Conservation (phyloP, 2,329 filamentous ascomycete species). For the Parastagonospora avenae region DNA sequence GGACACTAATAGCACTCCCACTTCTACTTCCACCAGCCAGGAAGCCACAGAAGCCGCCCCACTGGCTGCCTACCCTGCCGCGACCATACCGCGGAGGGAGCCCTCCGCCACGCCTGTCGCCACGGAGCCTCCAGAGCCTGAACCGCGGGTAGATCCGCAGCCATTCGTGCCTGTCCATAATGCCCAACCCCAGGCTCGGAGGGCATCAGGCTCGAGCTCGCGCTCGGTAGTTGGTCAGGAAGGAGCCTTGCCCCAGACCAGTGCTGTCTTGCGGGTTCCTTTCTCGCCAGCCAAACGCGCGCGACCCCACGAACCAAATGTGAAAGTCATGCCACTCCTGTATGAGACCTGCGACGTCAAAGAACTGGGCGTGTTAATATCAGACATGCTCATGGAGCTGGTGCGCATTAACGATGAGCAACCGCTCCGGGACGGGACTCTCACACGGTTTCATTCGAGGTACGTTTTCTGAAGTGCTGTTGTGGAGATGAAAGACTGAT, state of each 20-base stretch:
- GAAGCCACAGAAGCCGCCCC: constrained; percentile 10
- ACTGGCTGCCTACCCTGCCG: constrained; percentile 21
- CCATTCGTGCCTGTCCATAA: constrained; percentile 25
- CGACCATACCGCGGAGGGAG: constrained; percentile 33
- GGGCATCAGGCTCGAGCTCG: constrained; percentile 17
- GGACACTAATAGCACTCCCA: not conserved
- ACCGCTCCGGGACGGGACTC: constrained; percentile 80
- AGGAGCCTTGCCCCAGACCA: constrained; percentile 17
- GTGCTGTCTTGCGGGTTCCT: constrained; percentile 19
- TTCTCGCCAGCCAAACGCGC: constrained; percentile 40
- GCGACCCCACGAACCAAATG: constrained; percentile 46
- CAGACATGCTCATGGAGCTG: constrained; percentile 93
- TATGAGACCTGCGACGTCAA: constrained; percentile 85
- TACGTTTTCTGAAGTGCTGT: constrained; percentile 46
- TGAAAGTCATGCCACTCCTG: constrained; percentile 68
- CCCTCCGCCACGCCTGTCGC: constrained; percentile 37
- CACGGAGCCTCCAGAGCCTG: constrained; percentile 44
- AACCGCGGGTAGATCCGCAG: constrained; percentile 42
- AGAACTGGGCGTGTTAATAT: constrained; percentile 87
- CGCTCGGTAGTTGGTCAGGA: constrained; percentile 13
- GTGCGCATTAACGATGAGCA: constrained; percentile 91
- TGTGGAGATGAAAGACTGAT: constrained; percentile 10
- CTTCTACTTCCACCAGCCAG: not conserved
- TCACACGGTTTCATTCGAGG: constrained; percentile 96
- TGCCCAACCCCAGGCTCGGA: constrained; percentile 16